phyloP scores from a whole-genome alignment of 2,329 filamentous ascomycete species.

The Alternaria ventricosa region DNA sequence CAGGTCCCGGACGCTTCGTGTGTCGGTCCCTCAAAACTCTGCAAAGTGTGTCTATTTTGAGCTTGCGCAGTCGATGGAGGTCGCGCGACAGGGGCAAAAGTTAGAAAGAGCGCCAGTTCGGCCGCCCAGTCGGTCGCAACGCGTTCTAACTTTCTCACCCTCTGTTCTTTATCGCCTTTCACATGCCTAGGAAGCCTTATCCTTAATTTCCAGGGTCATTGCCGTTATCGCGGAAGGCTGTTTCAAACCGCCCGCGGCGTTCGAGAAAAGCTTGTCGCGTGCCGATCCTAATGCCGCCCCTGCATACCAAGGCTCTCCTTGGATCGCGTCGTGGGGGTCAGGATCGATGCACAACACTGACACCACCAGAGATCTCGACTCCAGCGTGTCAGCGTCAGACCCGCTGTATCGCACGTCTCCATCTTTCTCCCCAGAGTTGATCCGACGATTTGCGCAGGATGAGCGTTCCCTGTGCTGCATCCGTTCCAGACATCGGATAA shows the following conservation, averaged over 20 bases:
- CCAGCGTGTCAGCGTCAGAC: slow-evolving; percentile 7
- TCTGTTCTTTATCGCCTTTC: background rate
- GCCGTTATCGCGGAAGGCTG: slow-evolving; percentile 17
- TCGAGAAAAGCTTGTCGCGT: slow-evolving; percentile 12
- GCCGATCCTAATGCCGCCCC: slow-evolving; percentile 23
- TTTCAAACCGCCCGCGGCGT: slow-evolving; percentile 12
- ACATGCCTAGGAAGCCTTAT: slow-evolving; percentile 6
- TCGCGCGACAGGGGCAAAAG: background rate
- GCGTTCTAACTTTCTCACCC: background rate
- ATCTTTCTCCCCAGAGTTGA: slow-evolving; percentile 15
- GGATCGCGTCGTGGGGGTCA: slow-evolving; percentile 17
- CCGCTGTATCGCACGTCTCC: slow-evolving; percentile 16
- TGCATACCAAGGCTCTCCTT: slow-evolving; percentile 13
- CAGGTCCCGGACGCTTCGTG: slow-evolving; percentile 10
- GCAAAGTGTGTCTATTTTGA: slow-evolving; percentile 1
- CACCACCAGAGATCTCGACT: slow-evolving; percentile 4
- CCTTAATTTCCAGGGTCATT: slow-evolving; percentile 9
- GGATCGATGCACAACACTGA: slow-evolving; percentile 4
- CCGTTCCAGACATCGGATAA: background rate
- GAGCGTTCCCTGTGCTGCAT: slow-evolving; percentile 1
- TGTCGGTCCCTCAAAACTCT: background rate
- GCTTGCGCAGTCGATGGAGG: background rate
- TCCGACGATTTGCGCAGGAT: slow-evolving; percentile 7
- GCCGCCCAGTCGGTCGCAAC: background rate
- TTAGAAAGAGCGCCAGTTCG: background rate